Percentiles rank a stretch among this genome's conserved stretches.
These are phyloP conservation scores for Mallotus repandus DNA, from an alignment of 441 rosid species.

Conservation along the genomic window DNA sequence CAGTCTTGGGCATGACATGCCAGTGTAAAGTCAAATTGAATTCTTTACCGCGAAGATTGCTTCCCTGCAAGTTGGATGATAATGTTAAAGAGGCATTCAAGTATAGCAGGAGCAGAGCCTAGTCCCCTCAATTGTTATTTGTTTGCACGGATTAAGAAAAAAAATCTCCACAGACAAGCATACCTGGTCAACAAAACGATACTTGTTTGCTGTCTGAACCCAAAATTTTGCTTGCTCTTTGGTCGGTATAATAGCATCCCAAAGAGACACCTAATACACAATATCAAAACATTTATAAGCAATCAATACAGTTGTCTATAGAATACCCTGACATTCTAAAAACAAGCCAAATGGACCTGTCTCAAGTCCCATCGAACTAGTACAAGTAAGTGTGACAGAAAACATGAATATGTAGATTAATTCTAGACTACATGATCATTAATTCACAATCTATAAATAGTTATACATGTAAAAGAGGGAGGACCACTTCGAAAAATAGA, in stretches of 20 bases:
- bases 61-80: conserved; percentile 50
- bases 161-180: neutral
- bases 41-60: conserved; percentile 81
- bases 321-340: neutral
- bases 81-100: conserved; percentile 16
- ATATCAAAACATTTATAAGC: conserved; percentile 5
- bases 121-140: neutral
- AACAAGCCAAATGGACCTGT: neutral
- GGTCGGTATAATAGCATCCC: conserved; percentile 86
- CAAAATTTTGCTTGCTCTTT: conserved; percentile 78
- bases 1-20: conserved; percentile 99
- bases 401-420: neutral
- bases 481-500: neutral
- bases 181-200: conserved; percentile 89
- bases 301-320: neutral
- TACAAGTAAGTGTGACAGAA: neutral
- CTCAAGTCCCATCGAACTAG: neutral
- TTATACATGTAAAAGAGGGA: neutral
- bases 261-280: conserved; percentile 66
- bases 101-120: neutral
- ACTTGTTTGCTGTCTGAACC: conserved; percentile 70
- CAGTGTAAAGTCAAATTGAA: conserved; percentile 96
- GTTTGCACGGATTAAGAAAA: neutral
- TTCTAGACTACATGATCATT: neutral
- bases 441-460: neutral